A percentile compares a stretch with the other conserved stretches of the same genome.
Evolutionary conservation across 73 alveolate genomes (phyloP).

Genomic region (Tetrahymena malaccensis): DNA sequence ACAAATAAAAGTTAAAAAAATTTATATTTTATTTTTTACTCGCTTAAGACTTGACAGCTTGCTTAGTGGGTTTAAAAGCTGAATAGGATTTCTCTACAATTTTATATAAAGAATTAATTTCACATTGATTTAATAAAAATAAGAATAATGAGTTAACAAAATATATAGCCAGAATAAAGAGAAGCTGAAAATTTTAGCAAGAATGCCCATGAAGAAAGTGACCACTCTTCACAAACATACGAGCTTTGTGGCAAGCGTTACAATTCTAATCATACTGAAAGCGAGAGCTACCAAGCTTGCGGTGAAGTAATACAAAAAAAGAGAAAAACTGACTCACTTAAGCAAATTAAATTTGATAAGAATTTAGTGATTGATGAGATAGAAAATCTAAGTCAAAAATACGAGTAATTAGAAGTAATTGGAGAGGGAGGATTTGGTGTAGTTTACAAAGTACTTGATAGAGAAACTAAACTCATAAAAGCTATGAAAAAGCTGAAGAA

Average conservation of each 20-base stretch:
- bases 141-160: background rate
- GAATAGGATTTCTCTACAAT: background rate
- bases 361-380: background rate
- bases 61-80: background rate
- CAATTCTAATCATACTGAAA: background rate
- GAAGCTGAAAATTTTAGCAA: background rate
- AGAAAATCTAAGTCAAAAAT: background rate
- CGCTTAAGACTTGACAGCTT: background rate
- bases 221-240: background rate
- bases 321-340: background rate
- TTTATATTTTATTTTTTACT: background rate
- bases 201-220: background rate
- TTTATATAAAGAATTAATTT: background rate
- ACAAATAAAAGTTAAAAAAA: background rate
- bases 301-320: background rate
- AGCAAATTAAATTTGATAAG: background rate
- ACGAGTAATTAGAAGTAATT: background rate
- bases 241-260: background rate
- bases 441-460: background rate
- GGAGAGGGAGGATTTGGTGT: background rate
- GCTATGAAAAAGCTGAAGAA: background rate
- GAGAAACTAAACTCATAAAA: background rate
- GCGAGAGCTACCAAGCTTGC: background rate
- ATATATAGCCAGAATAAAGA: background rate
- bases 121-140: background rate